phyloP scores from a whole-genome alignment of 495 filamentous ascomycete genomes.

The Penicillium chermesinum region DNA sequence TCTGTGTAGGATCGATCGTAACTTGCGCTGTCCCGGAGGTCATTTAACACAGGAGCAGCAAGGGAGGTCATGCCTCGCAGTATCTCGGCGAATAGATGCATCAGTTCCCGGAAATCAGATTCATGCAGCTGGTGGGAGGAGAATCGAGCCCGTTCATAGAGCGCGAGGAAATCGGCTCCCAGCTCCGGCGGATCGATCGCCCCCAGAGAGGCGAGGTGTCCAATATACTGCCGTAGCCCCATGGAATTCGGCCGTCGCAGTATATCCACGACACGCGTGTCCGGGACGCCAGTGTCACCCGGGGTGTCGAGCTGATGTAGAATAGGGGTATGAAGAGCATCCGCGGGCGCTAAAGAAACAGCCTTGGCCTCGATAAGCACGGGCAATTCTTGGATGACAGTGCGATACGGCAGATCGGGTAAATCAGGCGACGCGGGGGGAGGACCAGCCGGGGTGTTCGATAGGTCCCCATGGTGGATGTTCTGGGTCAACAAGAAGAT shows the following conservation, averaged over 20 bases:
- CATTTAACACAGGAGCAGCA: constrained; percentile 43
- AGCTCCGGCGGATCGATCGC: constrained; percentile 56
- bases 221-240: constrained; percentile 77
- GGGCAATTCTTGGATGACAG: constrained; percentile 80
- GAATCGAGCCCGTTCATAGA: constrained; percentile 84
- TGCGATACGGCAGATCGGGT: constrained; percentile 71
- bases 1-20: constrained; percentile 28
- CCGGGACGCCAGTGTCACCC: constrained; percentile 32
- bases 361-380: constrained; percentile 93
- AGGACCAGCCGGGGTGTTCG: constrained; percentile 84
- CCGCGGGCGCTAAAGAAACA: constrained; percentile 69
- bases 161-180: constrained; percentile 58
- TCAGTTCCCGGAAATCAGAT: constrained; percentile 68
- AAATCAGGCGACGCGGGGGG: constrained; percentile 68
- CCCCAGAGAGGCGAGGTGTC: constrained; percentile 59
- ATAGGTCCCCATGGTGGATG: constrained; percentile 71
- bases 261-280: constrained; percentile 60
- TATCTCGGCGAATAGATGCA: constrained; percentile 83
- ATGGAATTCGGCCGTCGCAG: constrained; percentile 66
- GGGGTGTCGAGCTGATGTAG: constrained; percentile 31
- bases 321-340: constrained; percentile 33
- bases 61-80: constrained; percentile 68
- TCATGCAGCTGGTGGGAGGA: constrained; percentile 57
- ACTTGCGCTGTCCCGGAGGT: constrained; percentile 29
- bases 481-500: constrained; percentile 32